phyloP scores from a whole-genome alignment of 2,329 filamentous ascomycete genomes.

The Endocalyx cinctus region DNA sequence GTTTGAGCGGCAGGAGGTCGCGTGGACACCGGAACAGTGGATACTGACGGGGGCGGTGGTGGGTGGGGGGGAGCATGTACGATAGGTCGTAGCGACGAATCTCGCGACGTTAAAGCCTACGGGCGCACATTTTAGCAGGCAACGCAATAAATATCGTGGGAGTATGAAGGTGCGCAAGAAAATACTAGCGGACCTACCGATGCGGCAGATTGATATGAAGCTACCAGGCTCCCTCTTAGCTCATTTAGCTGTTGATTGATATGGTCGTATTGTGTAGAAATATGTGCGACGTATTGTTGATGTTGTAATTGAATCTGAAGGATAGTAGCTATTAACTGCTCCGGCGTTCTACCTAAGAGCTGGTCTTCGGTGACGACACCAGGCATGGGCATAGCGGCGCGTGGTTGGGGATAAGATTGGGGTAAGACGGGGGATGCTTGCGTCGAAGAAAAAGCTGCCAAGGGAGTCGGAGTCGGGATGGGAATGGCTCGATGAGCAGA shows the following conservation, averaged over 20 bases:
- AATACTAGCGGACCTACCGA: slow-evolving; percentile 20
- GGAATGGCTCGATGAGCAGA: slow-evolving; percentile 10
- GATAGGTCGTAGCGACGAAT: slow-evolving; percentile 17
- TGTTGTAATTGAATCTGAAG: slow-evolving; percentile 30
- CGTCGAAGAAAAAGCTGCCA: slow-evolving; percentile 11
- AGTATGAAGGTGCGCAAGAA: no score
- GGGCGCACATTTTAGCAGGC: neutral
- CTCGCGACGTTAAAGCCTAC: slow-evolving; percentile 19
- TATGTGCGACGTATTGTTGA: slow-evolving; percentile 27
- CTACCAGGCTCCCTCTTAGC: slow-evolving; percentile 26
- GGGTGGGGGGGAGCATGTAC: slow-evolving; percentile 19
- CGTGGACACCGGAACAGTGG: no score
- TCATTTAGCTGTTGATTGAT: slow-evolving; percentile 30
- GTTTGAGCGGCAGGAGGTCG: slow-evolving; percentile 22
- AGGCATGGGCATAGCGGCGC: slow-evolving; percentile 17
- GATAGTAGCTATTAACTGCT: slow-evolving; percentile 31
- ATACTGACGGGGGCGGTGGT: no score
- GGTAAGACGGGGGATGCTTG: slow-evolving; percentile 13
- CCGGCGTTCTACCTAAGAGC: slow-evolving; percentile 25
- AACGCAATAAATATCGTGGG: no score
- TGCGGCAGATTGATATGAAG: slow-evolving; percentile 26
- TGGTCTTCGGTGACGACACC: slow-evolving; percentile 26
- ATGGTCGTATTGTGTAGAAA: slow-evolving; percentile 28
- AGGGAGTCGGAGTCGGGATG: slow-evolving; percentile 4
- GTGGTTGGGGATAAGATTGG: slow-evolving; percentile 17